Percentiles rank a stretch among this genome's conserved stretches.
Conservation (phyloP, 1,139 yeast genomes). For the Kodamaea ohmeri region DNA sequence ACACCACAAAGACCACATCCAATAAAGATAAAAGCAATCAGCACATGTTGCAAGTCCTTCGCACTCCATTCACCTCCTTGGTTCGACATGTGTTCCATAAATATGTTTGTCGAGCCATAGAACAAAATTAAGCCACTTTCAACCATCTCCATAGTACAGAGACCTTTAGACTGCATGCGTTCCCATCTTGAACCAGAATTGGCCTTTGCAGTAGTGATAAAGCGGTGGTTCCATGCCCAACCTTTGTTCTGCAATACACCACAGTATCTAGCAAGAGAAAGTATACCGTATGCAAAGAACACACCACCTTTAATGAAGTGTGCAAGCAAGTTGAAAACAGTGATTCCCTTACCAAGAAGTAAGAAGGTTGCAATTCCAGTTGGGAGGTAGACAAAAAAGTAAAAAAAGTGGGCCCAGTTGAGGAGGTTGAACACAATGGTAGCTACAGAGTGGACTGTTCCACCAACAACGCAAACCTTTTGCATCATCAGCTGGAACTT, state of each 20-base stretch:
- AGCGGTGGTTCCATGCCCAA: slow-evolving; percentile 85
- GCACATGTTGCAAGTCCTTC: slow-evolving; percentile 90
- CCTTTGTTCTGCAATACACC: slow-evolving; percentile 77
- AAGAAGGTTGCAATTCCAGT: slow-evolving; percentile 78
- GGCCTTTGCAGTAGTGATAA: slow-evolving; percentile 20
- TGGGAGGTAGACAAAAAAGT: slow-evolving; percentile 57
- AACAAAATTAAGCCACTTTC: slow-evolving; percentile 78
- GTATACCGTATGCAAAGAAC: slow-evolving; percentile 69
- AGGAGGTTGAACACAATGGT: slow-evolving; percentile 46
- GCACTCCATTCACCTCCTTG: slow-evolving; percentile 87
- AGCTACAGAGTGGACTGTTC: slow-evolving; percentile 1
- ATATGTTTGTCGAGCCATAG: slow-evolving; percentile 85
- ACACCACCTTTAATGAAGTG: slow-evolving; percentile 97
- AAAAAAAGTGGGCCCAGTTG: slow-evolving; percentile 66
- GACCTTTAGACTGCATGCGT: slow-evolving; percentile 50
- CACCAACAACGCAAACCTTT: slow-evolving; percentile 1
- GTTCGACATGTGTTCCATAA: slow-evolving; percentile 73
- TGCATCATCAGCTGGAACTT: not conserved
- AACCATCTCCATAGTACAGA: slow-evolving; percentile 78
- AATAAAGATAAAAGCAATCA: slow-evolving; percentile 90
- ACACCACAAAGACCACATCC: slow-evolving; percentile 94
- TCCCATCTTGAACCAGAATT: slow-evolving; percentile 28
- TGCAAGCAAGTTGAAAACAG: slow-evolving; percentile 80
- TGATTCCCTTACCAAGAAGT: slow-evolving; percentile 61
- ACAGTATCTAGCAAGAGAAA: slow-evolving; percentile 78